These are phyloP conservation scores for Hypoxylon cercidicola DNA, from an alignment of 495 filamentous ascomycete genomes.

Conservation along the genomic window DNA sequence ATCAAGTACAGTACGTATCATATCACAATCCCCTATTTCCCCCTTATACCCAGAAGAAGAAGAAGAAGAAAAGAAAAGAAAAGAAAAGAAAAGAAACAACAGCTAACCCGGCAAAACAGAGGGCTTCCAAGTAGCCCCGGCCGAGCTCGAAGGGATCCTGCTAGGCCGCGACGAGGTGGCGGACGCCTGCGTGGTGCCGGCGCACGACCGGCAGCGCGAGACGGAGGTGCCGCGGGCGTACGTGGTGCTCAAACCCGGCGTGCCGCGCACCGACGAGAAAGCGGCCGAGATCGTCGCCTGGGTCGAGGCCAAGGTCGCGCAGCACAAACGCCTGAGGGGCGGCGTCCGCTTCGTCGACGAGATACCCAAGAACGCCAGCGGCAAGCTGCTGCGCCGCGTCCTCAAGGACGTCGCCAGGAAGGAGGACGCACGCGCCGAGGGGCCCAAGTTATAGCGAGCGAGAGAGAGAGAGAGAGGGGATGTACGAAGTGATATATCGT, in stretches of 20 bases:
- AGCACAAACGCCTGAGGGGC: conserved; percentile 78
- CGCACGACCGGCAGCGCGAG: conserved; percentile 74
- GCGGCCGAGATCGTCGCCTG: conserved; percentile 71
- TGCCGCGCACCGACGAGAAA: conserved; percentile 58
- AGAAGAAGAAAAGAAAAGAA: background rate
- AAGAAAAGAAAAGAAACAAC: background rate
- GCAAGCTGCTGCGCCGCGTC: conserved; percentile 87
- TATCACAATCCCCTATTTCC: background rate
- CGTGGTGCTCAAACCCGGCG: conserved; percentile 71
- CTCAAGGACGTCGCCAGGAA: conserved; percentile 53
- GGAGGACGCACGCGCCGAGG: conserved; percentile 44
- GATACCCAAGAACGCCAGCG: conserved; percentile 85
- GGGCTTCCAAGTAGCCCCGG: conserved; percentile 88
- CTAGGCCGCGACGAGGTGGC: conserved; percentile 75
- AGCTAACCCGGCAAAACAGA: conserved; percentile 46
- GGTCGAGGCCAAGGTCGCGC: conserved; percentile 63
- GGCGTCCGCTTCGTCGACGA: conserved; percentile 83
- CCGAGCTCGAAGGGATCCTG: conserved; percentile 86
- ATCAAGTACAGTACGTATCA: conserved; percentile 77
- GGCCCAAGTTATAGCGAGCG: conserved; percentile 39
- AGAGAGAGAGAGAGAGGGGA: background rate
- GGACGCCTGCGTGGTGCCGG: conserved; percentile 86
- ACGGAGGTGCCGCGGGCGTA: conserved; percentile 89
- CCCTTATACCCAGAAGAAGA: background rate
- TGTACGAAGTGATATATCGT: background rate